Percentiles rank a stretch among this genome's conserved stretches.
These are phyloP conservation scores for Aspergillus melleus DNA, from an alignment of 2,329 filamentous ascomycete genomes.

Conservation along the genomic window DNA sequence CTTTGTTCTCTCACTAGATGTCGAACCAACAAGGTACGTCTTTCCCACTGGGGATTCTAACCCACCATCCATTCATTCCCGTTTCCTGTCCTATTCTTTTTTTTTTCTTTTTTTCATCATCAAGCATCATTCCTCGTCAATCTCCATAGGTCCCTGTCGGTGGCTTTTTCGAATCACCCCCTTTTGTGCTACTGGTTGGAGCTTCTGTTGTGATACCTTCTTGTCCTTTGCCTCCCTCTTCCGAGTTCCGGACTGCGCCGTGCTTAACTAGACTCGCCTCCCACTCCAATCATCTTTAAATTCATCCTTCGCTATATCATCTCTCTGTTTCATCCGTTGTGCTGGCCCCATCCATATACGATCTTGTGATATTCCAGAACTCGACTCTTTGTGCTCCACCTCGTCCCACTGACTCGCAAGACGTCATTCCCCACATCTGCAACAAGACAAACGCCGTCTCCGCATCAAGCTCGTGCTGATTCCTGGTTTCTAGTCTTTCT, in stretches of 20 bases:
- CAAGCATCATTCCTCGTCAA: not conserved
- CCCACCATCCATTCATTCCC: constrained; percentile 5
- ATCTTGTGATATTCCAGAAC: not conserved
- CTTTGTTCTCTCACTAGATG: constrained; percentile 18
- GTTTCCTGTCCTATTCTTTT: not conserved
- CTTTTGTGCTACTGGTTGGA: not conserved
- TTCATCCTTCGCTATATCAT: not conserved
- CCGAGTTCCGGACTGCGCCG: constrained; percentile 13
- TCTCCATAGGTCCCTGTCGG: not conserved
- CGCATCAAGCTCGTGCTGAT: not conserved
- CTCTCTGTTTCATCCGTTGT: not conserved
- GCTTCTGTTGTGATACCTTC: not conserved
- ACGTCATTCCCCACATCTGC: not conserved
- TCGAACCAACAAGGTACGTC: constrained; percentile 22
- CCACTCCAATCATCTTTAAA: not conserved
- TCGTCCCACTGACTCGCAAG: constrained; percentile 1
- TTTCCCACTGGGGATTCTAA: not conserved
- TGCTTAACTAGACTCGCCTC: not conserved
- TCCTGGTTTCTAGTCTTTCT: not conserved
- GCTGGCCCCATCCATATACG: not conserved
- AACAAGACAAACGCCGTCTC: not conserved
- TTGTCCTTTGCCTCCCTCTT: constrained; percentile 15
- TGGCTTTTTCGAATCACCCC: constrained; percentile 15
- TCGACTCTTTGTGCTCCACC: not conserved
- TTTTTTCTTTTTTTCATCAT: not conserved